phyloP scores from a whole-genome alignment of 2,329 filamentous ascomycete species.

The Calonectria naviculata region DNA sequence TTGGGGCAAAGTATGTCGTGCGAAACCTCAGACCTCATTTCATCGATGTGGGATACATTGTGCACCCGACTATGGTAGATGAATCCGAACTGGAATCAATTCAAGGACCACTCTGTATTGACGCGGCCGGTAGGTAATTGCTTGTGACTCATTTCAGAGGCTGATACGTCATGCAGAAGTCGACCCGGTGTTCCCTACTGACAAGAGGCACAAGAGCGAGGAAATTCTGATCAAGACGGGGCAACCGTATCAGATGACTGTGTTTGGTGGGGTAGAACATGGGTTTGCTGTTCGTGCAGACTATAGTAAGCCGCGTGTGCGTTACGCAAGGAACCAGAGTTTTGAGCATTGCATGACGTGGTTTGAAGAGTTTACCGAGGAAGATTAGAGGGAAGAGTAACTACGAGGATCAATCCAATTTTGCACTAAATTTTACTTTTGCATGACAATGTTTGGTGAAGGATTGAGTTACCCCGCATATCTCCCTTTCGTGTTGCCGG shows the following conservation, averaged over 20 bases:
- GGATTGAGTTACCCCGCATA: neutral
- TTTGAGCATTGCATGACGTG: neutral
- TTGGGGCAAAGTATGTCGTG: neutral
- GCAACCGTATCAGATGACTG: neutral
- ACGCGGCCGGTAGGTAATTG: neutral
- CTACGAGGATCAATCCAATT: neutral
- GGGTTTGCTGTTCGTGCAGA: neutral
- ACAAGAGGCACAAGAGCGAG: neutral
- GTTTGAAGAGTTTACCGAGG: neutral
- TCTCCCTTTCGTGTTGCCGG: neutral
- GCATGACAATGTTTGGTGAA: neutral
- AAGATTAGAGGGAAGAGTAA: neutral
- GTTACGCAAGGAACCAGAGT: neutral
- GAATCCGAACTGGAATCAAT: neutral
- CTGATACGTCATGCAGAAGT: neutral
- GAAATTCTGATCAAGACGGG: neutral
- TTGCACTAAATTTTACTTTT: neutral
- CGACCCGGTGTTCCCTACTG: neutral
- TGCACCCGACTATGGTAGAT: neutral
- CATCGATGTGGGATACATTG: neutral
- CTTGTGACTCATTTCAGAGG: neutral
- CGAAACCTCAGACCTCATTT: neutral
- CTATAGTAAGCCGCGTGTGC: neutral
- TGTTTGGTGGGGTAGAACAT: neutral
- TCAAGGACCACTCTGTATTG: neutral